Base-by-base conservation (phyloP, 1,284 basidiomycete genomes). In the Puccinia triticina region DNA sequence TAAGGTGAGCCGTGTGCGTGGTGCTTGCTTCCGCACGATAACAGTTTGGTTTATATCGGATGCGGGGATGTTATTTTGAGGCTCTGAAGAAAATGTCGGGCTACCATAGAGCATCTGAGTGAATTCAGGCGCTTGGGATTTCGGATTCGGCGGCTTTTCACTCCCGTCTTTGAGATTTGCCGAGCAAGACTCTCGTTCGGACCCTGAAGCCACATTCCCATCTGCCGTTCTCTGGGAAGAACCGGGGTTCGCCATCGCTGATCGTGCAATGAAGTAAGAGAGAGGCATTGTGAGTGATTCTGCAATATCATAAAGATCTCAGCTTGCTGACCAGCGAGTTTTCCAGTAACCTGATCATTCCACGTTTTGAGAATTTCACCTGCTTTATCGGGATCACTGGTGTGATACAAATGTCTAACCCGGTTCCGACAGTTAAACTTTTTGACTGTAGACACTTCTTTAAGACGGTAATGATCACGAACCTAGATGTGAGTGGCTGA, bases 341-440 rank as follows among this genome's bases (percentile, higher is more conserved):
- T 98, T 83, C 94, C 94, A 85, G 95, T 88, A 50, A 94, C 93
- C 87, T 98, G 95, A 69, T 93, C 92, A 50, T 93, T 92, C 95
- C 96, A 97, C 83, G 94, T 90, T 84, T 91, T 92, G 77, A 98
- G 90, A 82, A 98, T 90, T 46, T 93, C 94, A 86, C 94, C 93
- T 43, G 94, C 92, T 87, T 98, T 94, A 88, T 95, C 94, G 32
- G 92, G 93, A 87, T 96, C 94, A 82, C 94, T 95, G 26, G 96
- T 94, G 88, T 98, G 95, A 32, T 96, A 92, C 83, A 96, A 90
- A 88, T 98, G 96, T 75, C 94, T 96, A 85, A 50, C 32, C 23
- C 74, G 32, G 53, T 11, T 57, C 29, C 18, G 5, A 29, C 18
- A 23, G n/a, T 46, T 23, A 37, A 18, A 37, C 26, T n/a, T n/a